Conservation (phyloP, 768 basidiomycete genomes). For the Suillus spraguei region DNA sequence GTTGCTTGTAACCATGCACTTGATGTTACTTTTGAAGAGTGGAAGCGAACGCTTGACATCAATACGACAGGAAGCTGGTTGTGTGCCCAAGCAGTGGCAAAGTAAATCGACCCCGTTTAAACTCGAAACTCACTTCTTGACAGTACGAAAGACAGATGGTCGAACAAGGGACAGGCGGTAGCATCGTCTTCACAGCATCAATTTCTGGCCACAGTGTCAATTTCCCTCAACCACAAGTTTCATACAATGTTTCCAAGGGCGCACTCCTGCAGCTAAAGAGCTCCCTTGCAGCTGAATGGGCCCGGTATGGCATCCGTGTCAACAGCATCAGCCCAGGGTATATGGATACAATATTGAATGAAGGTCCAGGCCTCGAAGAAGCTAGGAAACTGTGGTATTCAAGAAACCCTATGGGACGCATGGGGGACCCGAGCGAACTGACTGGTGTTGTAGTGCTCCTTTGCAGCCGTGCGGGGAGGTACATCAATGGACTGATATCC, state of each 20-base stretch:
- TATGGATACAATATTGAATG: constrained; percentile 46
- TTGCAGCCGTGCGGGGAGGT: constrained; percentile 44
- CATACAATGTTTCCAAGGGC: constrained; percentile 46
- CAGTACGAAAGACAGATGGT: constrained; percentile 41
- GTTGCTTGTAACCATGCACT: constrained; percentile 37
- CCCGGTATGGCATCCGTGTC: constrained; percentile 42
- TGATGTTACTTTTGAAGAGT: constrained; percentile 35
- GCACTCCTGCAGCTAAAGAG: constrained; percentile 41
- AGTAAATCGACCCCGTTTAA: constrained; percentile 24
- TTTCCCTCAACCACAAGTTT: constrained; percentile 44
- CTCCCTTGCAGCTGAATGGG: constrained; percentile 47
- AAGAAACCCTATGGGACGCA: constrained; percentile 45
- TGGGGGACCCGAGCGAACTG: constrained; percentile 44
- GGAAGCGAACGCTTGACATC: constrained; percentile 41
- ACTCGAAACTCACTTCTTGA: not conserved
- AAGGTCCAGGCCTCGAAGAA: constrained; percentile 33
- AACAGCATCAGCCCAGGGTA: constrained; percentile 48
- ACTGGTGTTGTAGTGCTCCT: constrained; percentile 42
- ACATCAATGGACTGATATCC: constrained; percentile 46
- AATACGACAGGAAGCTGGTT: constrained; percentile 50
- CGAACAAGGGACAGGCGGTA: constrained; percentile 41
- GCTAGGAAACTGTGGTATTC: constrained; percentile 40
- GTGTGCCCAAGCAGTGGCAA: constrained; percentile 44
- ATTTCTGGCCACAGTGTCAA: constrained; percentile 45
- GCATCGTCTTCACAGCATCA: constrained; percentile 45